Evolutionary conservation across 257 asterid species (phyloP).

Genomic region (Datura wrightii): DNA sequence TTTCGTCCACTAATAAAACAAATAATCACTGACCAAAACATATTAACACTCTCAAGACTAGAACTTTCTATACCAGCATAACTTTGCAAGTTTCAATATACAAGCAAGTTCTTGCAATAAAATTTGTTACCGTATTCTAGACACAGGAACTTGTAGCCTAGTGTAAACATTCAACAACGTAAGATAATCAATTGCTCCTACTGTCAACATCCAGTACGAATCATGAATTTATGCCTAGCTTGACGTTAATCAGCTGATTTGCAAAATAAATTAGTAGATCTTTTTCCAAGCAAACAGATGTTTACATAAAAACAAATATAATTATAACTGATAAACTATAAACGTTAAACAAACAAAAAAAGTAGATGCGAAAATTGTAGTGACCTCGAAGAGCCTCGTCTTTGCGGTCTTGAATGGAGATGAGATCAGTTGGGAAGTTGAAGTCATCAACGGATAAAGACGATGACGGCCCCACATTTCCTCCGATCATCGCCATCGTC

Average conservation of each 20-base stretch:
- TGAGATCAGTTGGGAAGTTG: slow-evolving; percentile 54
- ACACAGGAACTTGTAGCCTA: not conserved
- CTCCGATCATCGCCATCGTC: slow-evolving; percentile 46
- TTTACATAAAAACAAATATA: not conserved
- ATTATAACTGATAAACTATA: not conserved
- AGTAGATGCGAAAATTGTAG: not conserved
- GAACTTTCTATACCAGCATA: not conserved
- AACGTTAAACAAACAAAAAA: not conserved
- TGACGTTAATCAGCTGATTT: slow-evolving; percentile 9
- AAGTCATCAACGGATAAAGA: slow-evolving; percentile 51
- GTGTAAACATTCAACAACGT: not conserved
- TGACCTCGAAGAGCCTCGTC: slow-evolving; percentile 66
- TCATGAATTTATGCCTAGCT: not conserved
- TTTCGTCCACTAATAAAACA: not conserved
- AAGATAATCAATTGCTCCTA: not conserved
- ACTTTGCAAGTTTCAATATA: not conserved
- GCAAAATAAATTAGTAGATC: not conserved
- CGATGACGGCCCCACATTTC: slow-evolving; percentile 27
- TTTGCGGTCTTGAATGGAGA: slow-evolving; percentile 73
- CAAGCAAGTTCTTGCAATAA: not conserved
- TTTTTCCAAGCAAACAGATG: not conserved
- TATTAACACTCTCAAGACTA: not conserved
- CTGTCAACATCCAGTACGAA: not conserved
- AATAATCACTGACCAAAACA: not conserved
- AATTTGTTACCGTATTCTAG: no score